phyloP scores from a whole-genome alignment of 768 basidiomycete genomes.

The Hemileccinum rubropunctum region DNA sequence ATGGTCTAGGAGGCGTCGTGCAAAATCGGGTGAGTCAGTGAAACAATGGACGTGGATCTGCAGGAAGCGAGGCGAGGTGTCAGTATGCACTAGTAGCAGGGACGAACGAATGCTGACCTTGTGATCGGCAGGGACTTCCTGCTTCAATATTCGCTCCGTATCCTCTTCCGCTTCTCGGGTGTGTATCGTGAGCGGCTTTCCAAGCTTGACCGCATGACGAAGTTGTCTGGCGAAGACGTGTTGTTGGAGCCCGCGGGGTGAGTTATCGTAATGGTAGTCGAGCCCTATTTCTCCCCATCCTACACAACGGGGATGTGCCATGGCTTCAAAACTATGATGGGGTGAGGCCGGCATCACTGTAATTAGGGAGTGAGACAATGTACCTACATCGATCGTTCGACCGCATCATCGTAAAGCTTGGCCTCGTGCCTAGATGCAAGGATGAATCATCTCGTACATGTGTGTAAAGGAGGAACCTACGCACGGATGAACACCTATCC shows the following conservation, averaged over 20 bases:
- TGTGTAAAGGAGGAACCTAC: constrained; percentile 19
- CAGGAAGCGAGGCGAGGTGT: not conserved
- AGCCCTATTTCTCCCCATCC: constrained; percentile 89
- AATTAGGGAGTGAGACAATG: not conserved
- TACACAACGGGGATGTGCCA: constrained; percentile 78
- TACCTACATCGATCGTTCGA: constrained; percentile 67
- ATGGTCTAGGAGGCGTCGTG: constrained; percentile 62
- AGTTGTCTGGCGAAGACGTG: constrained; percentile 68
- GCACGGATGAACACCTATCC: constrained; percentile 66
- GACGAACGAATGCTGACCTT: constrained; percentile 38
- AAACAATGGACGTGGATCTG: constrained; percentile 89
- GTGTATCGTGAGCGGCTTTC: constrained; percentile 82
- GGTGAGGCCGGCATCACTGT: not conserved
- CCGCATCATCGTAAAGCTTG: constrained; percentile 58
- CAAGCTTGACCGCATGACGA: constrained; percentile 58
- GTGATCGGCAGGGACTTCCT: constrained; percentile 69
- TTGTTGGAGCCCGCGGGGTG: constrained; percentile 67
- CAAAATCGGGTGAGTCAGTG: constrained; percentile 78
- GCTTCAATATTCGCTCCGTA: constrained; percentile 73
- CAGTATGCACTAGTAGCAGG: not conserved
- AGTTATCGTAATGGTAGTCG: constrained; percentile 82
- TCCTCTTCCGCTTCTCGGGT: constrained; percentile 85
- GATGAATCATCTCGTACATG: not conserved
- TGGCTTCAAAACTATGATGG: constrained; percentile 60
- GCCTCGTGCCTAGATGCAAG: constrained; percentile 59